Conservation (phyloP, 108 stramenopile genomes). For the Pseudonitzschia delicatissima region DNA sequence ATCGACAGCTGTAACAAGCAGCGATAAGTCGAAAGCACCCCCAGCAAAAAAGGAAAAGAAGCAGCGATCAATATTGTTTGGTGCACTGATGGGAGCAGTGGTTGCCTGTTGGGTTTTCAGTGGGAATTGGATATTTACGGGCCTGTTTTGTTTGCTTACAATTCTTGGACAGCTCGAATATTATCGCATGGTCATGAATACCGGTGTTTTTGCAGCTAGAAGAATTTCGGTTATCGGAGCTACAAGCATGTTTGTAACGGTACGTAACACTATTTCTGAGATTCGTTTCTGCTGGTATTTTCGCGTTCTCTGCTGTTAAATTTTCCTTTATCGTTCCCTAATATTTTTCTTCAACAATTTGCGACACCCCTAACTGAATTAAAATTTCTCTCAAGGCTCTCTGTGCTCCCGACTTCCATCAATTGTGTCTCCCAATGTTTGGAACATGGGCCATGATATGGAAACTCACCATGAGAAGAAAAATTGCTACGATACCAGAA, state of each 20-base stretch:
- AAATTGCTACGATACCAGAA: constrained; percentile 80
- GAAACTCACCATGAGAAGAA: constrained; percentile 82
- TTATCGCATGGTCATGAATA: constrained; percentile 93
- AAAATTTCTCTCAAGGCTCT: constrained; percentile 36
- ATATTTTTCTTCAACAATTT: background rate
- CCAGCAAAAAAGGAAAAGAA: constrained; percentile 26
- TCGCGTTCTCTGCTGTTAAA: background rate
- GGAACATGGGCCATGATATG: constrained; percentile 86
- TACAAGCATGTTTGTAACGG: constrained; percentile 81
- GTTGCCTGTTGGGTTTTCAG: constrained; percentile 92
- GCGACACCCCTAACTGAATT: background rate
- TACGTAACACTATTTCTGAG: constrained; percentile 21
- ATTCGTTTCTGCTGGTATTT: background rate
- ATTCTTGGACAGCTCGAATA: constrained; percentile 91
- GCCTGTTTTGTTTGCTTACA: constrained; percentile 87
- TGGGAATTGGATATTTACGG: constrained; percentile 89
- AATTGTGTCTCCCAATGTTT: constrained; percentile 76
- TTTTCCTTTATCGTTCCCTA: background rate
- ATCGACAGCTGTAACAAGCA: background rate
- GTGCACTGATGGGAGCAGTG: constrained; percentile 78
- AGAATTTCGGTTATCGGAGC: constrained; percentile 85
- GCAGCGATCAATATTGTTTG: constrained; percentile 72
- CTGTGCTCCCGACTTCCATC: constrained; percentile 76
- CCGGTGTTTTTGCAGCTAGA: constrained; percentile 91
- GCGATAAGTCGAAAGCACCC: background rate